These are phyloP conservation scores for Rehmannia glutinosa DNA, from an alignment of 257 asterid species.

Conservation along the genomic window DNA sequence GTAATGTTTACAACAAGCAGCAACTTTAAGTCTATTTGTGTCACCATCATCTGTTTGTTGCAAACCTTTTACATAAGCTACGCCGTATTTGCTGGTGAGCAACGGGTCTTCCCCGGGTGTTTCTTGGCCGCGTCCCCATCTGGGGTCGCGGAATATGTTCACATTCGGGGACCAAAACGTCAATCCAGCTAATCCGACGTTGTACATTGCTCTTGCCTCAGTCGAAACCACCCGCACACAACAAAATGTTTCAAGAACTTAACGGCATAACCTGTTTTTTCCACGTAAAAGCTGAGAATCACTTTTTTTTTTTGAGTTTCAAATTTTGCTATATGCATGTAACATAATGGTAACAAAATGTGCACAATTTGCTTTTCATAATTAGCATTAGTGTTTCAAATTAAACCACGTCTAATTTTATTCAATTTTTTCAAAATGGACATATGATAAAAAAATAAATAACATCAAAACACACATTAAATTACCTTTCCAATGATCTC, in stretches of 20 bases:
- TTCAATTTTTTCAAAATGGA: no score
- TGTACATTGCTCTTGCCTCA: constrained; percentile 95
- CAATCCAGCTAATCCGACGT: constrained; percentile 83
- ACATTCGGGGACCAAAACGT: constrained; percentile 93
- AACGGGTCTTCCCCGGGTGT: constrained; percentile 96
- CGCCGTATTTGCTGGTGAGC: constrained; percentile 55
- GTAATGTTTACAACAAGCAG: constrained; percentile 70
- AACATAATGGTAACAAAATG: no score
- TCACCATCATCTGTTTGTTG: constrained; percentile 73
- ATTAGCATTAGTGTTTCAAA: no score
- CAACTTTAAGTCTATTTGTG: constrained; percentile 53
- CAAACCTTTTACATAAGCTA: constrained; percentile 51
- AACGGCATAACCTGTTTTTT: no score
- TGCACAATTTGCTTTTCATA: no score
- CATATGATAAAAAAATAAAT: neutral
- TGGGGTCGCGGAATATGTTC: constrained; percentile 89
- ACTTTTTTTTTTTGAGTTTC: no score
- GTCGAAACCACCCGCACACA: constrained; percentile 76
- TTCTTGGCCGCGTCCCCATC: constrained; percentile 99
- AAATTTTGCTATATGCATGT: no score
- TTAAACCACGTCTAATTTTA: no score
- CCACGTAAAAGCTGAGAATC: no score
- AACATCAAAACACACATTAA: neutral
- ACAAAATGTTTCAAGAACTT: no score
- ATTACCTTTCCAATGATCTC: constrained; percentile 54